Percentiles rank a stretch among this genome's conserved stretches.
Conservation (phyloP, 1,139 yeast genomes). For the Candida freyschussii region DNA sequence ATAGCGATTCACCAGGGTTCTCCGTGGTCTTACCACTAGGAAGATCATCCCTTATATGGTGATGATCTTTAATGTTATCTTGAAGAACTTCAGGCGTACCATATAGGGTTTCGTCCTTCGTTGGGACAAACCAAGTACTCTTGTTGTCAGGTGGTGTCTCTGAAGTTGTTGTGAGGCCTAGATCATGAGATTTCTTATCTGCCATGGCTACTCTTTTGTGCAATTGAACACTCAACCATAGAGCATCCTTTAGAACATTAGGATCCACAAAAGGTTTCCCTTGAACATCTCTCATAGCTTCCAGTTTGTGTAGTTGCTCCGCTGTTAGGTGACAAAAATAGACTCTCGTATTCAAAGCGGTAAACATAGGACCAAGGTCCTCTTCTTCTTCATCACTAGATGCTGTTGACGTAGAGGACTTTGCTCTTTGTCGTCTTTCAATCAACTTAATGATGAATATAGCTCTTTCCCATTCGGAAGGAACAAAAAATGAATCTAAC, state of each 20-base stretch:
- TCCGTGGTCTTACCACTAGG: constrained; percentile 21
- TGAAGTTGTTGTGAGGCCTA: constrained; percentile 25
- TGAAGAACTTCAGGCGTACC: constrained; percentile 29
- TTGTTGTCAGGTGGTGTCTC: constrained; percentile 24
- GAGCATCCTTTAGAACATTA: constrained; percentile 37
- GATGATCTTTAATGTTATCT: constrained; percentile 19
- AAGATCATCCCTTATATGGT: constrained; percentile 14
- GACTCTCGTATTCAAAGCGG: constrained; percentile 34
- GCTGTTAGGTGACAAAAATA: constrained; percentile 45
- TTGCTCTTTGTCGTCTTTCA: constrained; percentile 27
- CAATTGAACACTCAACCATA: constrained; percentile 42
- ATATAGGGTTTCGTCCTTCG: constrained; percentile 37
- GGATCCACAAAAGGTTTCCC: constrained; percentile 35
- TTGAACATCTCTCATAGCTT: constrained; percentile 31
- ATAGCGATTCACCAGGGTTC: constrained; percentile 16
- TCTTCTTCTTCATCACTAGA: constrained; percentile 11
- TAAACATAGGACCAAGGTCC: constrained; percentile 14
- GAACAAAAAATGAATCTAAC: constrained; percentile 46
- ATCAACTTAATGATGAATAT: constrained; percentile 37
- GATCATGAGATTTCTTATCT: constrained; percentile 12
- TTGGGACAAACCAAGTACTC: constrained; percentile 34
- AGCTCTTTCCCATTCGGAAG: constrained; percentile 50
- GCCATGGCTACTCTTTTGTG: constrained; percentile 31
- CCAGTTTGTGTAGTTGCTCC: constrained; percentile 40
- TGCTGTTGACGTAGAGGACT: background rate